phyloP scores from a whole-genome alignment of 208 protist genomes.

The Acanthamoeba castellanii region DNA sequence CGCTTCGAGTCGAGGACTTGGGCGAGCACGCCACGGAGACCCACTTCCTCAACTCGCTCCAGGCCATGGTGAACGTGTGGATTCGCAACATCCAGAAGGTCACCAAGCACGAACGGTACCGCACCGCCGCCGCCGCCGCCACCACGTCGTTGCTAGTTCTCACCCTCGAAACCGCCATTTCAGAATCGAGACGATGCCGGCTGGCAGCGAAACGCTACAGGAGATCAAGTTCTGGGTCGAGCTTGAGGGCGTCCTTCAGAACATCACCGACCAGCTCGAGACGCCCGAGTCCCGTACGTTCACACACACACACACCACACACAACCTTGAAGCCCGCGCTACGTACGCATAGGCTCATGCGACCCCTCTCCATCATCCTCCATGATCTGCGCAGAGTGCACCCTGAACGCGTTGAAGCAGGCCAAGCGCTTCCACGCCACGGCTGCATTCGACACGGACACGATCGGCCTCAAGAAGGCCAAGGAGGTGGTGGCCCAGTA shows the following conservation, averaged over 20 bases:
- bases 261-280: constrained; percentile 82
- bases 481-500: constrained; percentile 85
- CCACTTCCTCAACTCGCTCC: constrained; percentile 86
- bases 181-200: constrained; percentile 71
- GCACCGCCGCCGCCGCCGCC: background rate
- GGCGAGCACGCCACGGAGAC: constrained; percentile 75
- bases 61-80: constrained; percentile 85
- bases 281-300: constrained; percentile 79
- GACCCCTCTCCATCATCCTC: background rate
- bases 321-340: too few relatives aligned
- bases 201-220: constrained; percentile 70
- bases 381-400: constrained; percentile 72
- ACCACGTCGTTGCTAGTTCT: background rate
- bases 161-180: background rate
- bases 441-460: constrained; percentile 87
- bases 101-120: constrained; percentile 84
- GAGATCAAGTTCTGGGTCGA: constrained; percentile 91
- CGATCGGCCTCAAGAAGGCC: constrained; percentile 81
- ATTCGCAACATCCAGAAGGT: constrained; percentile 90
- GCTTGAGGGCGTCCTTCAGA: constrained; percentile 82
- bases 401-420: constrained; percentile 83
- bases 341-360: too few relatives aligned
- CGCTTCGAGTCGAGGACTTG: constrained; percentile 79
- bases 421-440: constrained; percentile 88
- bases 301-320: background rate